Conservation (phyloP, 1,284 basidiomycete species). For the Mrakiaceae sp. region DNA sequence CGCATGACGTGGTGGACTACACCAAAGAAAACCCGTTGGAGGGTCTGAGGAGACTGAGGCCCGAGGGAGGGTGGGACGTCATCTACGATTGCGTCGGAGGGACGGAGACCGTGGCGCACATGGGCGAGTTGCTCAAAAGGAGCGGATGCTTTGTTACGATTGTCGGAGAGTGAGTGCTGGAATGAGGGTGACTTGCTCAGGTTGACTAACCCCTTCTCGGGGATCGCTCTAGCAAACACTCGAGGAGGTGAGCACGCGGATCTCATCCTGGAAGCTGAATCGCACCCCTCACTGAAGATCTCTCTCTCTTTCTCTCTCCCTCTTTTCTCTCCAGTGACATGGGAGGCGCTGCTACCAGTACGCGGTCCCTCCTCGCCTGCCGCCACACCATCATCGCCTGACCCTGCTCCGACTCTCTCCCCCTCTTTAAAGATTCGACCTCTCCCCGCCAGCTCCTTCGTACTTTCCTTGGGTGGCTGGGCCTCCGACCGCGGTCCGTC, state of each 20-base stretch:
- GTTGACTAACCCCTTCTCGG: slow-evolving; percentile 4
- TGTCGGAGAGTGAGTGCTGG: slow-evolving; percentile 21
- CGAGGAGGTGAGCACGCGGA: slow-evolving; percentile 17
- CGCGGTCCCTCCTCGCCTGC: too few relatives aligned
- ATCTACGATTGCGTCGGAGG: slow-evolving; percentile 30
- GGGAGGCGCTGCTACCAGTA: too few relatives aligned
- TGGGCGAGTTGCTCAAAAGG: slow-evolving; percentile 26
- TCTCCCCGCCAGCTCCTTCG: slow-evolving; percentile 9
- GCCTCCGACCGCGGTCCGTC: background rate
- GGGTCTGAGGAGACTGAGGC: slow-evolving; percentile 34
- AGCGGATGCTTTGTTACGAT: slow-evolving; percentile 26
- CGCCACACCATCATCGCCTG: too few relatives aligned
- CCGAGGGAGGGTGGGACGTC: slow-evolving; percentile 28
- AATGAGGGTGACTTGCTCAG: slow-evolving; percentile 16
- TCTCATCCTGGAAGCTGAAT: background rate
- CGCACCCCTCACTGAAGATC: background rate
- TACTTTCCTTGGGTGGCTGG: slow-evolving; percentile 15
- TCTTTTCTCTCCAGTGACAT: background rate
- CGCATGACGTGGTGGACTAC: slow-evolving; percentile 48
- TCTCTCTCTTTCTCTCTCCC: background rate
- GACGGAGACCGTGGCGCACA: slow-evolving; percentile 23
- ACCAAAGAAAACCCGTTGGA: slow-evolving; percentile 40
- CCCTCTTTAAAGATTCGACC: slow-evolving; percentile 17
- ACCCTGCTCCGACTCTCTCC: background rate
- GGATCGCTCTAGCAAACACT: slow-evolving; percentile 10